Evolutionary conservation across 2,329 filamentous ascomycete genomes (phyloP), one percentile per base, ranked within the genome.

Genomic region (Fusarium pseudograminearum): DNA sequence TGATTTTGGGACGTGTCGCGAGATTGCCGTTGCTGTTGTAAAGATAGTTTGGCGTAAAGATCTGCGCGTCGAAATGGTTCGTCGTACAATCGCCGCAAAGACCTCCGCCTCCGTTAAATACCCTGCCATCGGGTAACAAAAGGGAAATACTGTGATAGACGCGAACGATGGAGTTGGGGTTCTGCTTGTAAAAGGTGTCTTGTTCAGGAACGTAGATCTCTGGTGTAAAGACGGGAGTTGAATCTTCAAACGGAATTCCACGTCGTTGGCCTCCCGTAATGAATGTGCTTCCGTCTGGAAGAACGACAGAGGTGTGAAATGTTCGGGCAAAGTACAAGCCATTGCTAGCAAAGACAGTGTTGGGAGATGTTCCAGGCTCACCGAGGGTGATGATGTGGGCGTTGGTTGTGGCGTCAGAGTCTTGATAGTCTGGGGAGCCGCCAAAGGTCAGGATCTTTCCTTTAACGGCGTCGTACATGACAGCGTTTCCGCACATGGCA

Each of bases 381-480:
- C 74, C 78, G 28, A 89, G 76, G 0, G 84, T 87, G 40, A 87
- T 83, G 65, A 87, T 69, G 70, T 86, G 82, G 0, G 85, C 84
- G 61, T 81, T 80, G 8, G 75, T 76, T 0, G 81, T 82, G 2
- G 82, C 82, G 9, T 76, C 62, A n/a, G 77, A 77, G 52, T 81
- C 68, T 30, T 82, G 76, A 67, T 88, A 88, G 34, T 79, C 77
- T 0, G 80, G 76, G 1, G 82, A 76, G 11, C 86, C 87, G 12
- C 87, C 87, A 16, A 81, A 77, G 0, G 84, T 83, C 4, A 89
- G 77, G 33, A 89, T 88, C 74, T 87, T 87, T 33, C 87, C 87
- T 3, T 82, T 81, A 57, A 86, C 82, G 30, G 86, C 85, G 69
- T 89, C 86, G 67, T 84, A 89, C 86, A 89, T 88, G 64, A 86